Conservation (phyloP, 2,329 filamentous ascomycete genomes). For the Cadophora luteo-olivacea region DNA sequence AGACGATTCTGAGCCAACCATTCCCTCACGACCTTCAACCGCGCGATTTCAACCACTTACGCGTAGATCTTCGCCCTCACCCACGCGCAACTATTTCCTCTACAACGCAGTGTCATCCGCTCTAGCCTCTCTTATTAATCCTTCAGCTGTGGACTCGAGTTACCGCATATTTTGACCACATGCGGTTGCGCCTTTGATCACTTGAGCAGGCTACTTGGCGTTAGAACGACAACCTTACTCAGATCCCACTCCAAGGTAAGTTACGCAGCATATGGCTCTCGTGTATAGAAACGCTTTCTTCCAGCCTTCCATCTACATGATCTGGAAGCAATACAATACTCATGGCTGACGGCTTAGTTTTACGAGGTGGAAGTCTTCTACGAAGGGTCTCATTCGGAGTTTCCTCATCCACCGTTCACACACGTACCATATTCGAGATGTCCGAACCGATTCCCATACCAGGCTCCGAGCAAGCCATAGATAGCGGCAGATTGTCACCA, state of each 20-base stretch:
- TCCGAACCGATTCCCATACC: slow-evolving; percentile 50
- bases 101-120: slow-evolving; percentile 16
- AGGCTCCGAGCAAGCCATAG: slow-evolving; percentile 31
- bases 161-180: slow-evolving; percentile 26
- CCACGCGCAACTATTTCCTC: slow-evolving; percentile 21
- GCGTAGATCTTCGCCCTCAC: slow-evolving; percentile 23
- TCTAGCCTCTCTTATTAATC: slow-evolving; percentile 21
- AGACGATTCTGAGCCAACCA: slow-evolving; percentile 34
- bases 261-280: slow-evolving; percentile 8
- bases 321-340: slow-evolving; percentile 1
- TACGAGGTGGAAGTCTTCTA: slow-evolving; percentile 50
- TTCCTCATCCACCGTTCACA: slow-evolving; percentile 46
- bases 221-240: slow-evolving; percentile 14
- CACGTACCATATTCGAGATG: slow-evolving; percentile 52
- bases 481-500: slow-evolving; percentile 34
- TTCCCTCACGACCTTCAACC: slow-evolving; percentile 26
- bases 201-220: slow-evolving; percentile 24
- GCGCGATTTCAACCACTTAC: slow-evolving; percentile 27
- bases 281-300: slow-evolving; percentile 11
- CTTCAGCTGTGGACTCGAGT: slow-evolving; percentile 27
- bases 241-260: slow-evolving; percentile 19
- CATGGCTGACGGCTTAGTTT: slow-evolving; percentile 53
- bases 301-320: slow-evolving; percentile 7
- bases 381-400: slow-evolving; percentile 50
- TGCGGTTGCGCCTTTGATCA: slow-evolving; percentile 30